A percentile compares a stretch with the other conserved stretches of the same genome.
Evolutionary conservation across 1,139 yeast species (phyloP).

Genomic region (Hyphopichia fennica): DNA sequence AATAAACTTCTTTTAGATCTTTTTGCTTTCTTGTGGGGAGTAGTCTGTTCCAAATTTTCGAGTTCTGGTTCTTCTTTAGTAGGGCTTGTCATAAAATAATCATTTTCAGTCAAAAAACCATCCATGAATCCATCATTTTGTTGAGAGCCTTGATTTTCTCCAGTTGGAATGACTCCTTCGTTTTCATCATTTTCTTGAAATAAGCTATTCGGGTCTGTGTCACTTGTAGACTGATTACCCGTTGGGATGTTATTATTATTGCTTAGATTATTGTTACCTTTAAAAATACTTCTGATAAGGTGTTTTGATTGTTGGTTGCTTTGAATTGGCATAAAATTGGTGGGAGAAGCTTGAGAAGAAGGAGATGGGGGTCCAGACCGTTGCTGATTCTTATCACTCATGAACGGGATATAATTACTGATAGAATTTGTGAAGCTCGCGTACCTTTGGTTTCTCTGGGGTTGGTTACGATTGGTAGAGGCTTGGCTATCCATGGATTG

Average conservation of each 20-base stretch:
- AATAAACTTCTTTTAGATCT: slow-evolving; percentile 39
- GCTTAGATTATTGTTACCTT: slow-evolving; percentile 17
- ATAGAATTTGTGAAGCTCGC: slow-evolving; percentile 40
- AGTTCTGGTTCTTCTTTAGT: slow-evolving; percentile 21
- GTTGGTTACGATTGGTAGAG: slow-evolving; percentile 11
- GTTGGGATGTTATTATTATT: neutral
- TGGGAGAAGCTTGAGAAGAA: slow-evolving; percentile 14
- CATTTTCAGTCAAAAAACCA: neutral
- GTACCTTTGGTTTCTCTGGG: slow-evolving; percentile 23
- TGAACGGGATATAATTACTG: slow-evolving; percentile 45
- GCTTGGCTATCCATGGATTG: slow-evolving; percentile 26
- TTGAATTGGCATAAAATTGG: slow-evolving; percentile 1
- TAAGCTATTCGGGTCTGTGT: neutral
- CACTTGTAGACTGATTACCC: neutral
- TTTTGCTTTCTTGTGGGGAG: slow-evolving; percentile 26
- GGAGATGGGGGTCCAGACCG: slow-evolving; percentile 21
- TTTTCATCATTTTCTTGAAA: neutral
- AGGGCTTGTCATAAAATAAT: slow-evolving; percentile 15
- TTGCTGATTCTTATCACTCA: slow-evolving; percentile 38
- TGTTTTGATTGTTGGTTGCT: slow-evolving; percentile 27
- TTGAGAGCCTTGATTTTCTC: neutral
- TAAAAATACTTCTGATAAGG: slow-evolving; percentile 44
- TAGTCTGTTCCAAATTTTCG: slow-evolving; percentile 10
- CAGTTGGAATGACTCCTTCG: neutral
- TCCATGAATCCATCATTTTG: slow-evolving; percentile 1